phyloP scores from a whole-genome alignment of 164 flowering plant genomes.

The Chloranthus sessilifolius region DNA sequence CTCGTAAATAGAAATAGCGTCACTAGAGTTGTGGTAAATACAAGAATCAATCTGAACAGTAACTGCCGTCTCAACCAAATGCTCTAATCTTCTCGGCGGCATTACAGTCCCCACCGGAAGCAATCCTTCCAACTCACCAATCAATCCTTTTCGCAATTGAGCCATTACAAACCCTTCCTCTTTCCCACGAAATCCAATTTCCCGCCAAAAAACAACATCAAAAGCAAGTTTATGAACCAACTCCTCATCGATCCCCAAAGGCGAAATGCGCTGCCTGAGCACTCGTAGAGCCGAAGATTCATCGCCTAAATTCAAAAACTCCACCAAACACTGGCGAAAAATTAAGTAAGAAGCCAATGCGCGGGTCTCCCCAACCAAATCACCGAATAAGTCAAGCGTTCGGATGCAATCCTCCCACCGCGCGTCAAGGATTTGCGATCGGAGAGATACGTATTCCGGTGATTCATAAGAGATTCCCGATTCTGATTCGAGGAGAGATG shows the following conservation, averaged over 20 bases:
- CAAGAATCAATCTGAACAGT: conserved; percentile 55
- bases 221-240: conserved; percentile 51
- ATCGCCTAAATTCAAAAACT: conserved; percentile 47
- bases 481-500: conserved; percentile 63
- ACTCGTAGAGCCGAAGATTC: conserved; percentile 44
- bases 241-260: conserved; percentile 33
- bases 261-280: conserved; percentile 42
- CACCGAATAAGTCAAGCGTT: conserved; percentile 30
- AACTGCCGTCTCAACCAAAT: conserved; percentile 62
- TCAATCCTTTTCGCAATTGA: conserved; percentile 38
- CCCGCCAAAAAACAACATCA: conserved; percentile 36
- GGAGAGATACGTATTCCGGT: conserved; percentile 33
- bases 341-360: conserved; percentile 52
- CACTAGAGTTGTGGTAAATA: conserved; percentile 54
- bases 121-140: conserved; percentile 52
- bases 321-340: conserved; percentile 51
- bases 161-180: conserved; percentile 23
- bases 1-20: conserved; percentile 47
- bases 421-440: conserved; percentile 40
- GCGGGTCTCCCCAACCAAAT: conserved; percentile 40
- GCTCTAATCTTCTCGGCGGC: conserved; percentile 47
- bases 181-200: conserved; percentile 21
- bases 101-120: conserved; percentile 51
- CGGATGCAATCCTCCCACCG: conserved; percentile 62
- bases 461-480: conserved; percentile 48